These are phyloP conservation scores for Linnemannia exigua DNA, from an alignment of 192 early-diverging fungal species.

Conservation along the genomic window DNA sequence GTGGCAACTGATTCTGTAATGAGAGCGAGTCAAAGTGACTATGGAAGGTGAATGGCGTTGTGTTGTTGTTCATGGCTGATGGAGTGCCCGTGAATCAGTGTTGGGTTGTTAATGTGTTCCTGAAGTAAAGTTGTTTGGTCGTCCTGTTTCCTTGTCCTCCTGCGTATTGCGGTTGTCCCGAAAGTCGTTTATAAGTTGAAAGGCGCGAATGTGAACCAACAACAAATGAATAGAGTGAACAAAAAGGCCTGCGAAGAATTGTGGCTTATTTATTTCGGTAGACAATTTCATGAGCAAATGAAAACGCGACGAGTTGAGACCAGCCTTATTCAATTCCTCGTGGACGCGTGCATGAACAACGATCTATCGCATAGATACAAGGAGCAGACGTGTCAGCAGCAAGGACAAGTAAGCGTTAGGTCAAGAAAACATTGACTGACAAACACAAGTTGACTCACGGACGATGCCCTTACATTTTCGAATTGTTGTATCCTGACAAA, in stretches of 20 bases:
- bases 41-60: slow-evolving; percentile 26
- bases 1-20: slow-evolving; percentile 6
- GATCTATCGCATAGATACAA: slow-evolving; percentile 6
- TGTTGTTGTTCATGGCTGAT: slow-evolving; percentile 23
- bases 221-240: background rate
- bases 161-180: background rate
- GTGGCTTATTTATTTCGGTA: background rate
- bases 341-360: slow-evolving; percentile 30
- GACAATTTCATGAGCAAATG: background rate
- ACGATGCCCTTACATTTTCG: slow-evolving; percentile 60
- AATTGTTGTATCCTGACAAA: slow-evolving; percentile 65
- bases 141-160: background rate
- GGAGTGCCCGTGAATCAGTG: background rate
- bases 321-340: slow-evolving; percentile 7
- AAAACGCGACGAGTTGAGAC: background rate
- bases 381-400: background rate
- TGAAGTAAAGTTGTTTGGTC: background rate
- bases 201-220: background rate
- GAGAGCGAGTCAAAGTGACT: slow-evolving; percentile 11
- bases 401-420: background rate
- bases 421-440: too few species aligned
- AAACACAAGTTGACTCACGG: too few species aligned
- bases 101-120: background rate
- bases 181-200: background rate
- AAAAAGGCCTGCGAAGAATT: background rate